phyloP scores from a whole-genome alignment of 148 eudicot genomes.

The Talinum fruticosum region DNA sequence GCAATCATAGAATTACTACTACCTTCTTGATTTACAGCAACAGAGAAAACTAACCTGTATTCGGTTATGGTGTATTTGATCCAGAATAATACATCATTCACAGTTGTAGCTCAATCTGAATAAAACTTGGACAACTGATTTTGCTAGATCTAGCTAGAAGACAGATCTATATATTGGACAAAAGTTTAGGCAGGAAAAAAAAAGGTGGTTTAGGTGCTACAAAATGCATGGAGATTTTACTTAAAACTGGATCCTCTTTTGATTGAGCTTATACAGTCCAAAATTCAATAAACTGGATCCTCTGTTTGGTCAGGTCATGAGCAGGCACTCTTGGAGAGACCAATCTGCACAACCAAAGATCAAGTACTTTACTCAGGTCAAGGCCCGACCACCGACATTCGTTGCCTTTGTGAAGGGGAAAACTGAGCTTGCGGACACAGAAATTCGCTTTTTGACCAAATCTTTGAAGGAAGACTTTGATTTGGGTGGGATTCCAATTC shows the following conservation, averaged over 20 bases:
- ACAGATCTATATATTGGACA: too few relatives aligned
- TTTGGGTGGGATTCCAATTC: conserved; percentile 85
- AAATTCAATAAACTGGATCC: conserved; percentile 1
- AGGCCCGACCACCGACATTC: conserved; percentile 97
- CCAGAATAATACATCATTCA: background rate
- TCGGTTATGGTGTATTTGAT: background rate
- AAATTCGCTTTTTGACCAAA: conserved; percentile 69
- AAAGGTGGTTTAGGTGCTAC: too few relatives aligned
- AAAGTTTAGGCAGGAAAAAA: too few relatives aligned
- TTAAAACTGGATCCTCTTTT: background rate
- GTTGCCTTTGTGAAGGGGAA: conserved; percentile 91
- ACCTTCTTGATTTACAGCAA: background rate
- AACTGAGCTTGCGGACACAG: conserved; percentile 63
- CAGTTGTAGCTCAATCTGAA: background rate
- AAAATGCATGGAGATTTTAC: background rate
- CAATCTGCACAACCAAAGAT: conserved; percentile 76
- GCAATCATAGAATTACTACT: background rate
- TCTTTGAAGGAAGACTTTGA: conserved; percentile 94
- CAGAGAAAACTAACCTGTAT: background rate
- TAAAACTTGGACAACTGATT: background rate
- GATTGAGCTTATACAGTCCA: background rate
- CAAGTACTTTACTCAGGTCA: conserved; percentile 94
- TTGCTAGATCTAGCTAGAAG: background rate
- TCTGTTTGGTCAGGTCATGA: conserved; percentile 66
- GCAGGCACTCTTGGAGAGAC: conserved; percentile 99